phyloP scores from a whole-genome alignment of 192 early-diverging fungal genomes.

The Backusella macrospora region DNA sequence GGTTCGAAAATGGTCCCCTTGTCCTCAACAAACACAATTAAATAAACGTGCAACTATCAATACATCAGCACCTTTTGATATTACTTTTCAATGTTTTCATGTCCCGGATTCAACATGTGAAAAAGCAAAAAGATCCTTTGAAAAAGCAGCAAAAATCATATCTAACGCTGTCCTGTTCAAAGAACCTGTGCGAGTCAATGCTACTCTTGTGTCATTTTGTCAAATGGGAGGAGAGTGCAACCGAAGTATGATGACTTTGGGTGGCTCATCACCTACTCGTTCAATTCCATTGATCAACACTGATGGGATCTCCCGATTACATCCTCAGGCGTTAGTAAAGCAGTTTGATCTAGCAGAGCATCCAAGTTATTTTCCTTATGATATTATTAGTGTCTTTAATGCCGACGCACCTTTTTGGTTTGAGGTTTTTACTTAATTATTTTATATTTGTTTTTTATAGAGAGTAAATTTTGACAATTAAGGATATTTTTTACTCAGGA shows the following conservation, averaged over 20 bases:
- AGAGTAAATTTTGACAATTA: neutral
- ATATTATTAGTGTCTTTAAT: slow-evolving; percentile 43
- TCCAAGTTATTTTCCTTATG: slow-evolving; percentile 29
- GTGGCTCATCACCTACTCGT: slow-evolving; percentile 41
- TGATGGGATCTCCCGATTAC: slow-evolving; percentile 34
- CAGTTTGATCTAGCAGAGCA: slow-evolving; percentile 22
- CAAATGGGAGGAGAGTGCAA: slow-evolving; percentile 17
- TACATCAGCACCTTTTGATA: slow-evolving; percentile 20
- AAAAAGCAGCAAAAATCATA: slow-evolving; percentile 33
- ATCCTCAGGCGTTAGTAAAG: slow-evolving; percentile 46
- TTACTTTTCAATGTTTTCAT: slow-evolving; percentile 20
- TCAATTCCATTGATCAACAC: slow-evolving; percentile 25
- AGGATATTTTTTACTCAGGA: slow-evolving; percentile 7
- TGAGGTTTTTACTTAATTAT: slow-evolving; percentile 9
- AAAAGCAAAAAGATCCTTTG: slow-evolving; percentile 33
- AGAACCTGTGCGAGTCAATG: slow-evolving; percentile 38
- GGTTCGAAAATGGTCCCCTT: neutral
- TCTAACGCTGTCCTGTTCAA: slow-evolving; percentile 24
- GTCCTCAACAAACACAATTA: slow-evolving; percentile 6
- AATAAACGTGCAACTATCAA: neutral
- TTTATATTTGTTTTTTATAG: neutral
- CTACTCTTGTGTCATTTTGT: slow-evolving; percentile 43
- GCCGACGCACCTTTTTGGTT: slow-evolving; percentile 42
- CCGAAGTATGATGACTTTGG: neutral
- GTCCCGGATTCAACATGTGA: slow-evolving; percentile 19